Evolutionary conservation across 257 asterid species (phyloP).

Genomic region (Jacaranda mimosifolia): DNA sequence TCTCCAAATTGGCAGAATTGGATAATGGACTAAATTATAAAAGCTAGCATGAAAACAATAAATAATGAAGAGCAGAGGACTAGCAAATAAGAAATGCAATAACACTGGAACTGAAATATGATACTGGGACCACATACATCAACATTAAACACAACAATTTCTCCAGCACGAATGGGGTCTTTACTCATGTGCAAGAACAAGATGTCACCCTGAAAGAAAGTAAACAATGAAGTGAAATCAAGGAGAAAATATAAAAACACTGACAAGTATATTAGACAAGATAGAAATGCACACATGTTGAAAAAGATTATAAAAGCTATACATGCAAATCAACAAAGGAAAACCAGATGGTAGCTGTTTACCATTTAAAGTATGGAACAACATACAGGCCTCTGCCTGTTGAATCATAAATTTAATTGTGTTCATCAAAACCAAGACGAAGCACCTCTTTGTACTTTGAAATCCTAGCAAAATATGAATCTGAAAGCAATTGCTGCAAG

Average conservation of each 20-base stretch:
- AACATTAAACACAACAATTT: conserved; percentile 94
- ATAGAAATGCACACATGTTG: neutral
- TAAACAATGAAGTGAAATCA: conserved; percentile 20
- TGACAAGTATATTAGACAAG: neutral
- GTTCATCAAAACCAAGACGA: neutral
- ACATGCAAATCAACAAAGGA: conserved; percentile 24
- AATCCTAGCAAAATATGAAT: neutral
- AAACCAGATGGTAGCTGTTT: conserved; percentile 27
- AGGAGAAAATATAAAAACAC: neutral
- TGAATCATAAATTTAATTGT: neutral
- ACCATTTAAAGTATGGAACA: neutral
- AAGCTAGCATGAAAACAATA: neutral
- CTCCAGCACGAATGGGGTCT: conserved; percentile 99
- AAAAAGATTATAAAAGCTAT: neutral
- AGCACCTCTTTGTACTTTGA: too few relatives aligned
- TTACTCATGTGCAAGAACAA: conserved; percentile 95
- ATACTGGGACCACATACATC: conserved; percentile 65
- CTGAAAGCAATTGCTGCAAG: conserved; percentile 2
- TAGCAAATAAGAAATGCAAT: conserved; percentile 20
- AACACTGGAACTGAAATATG: neutral
- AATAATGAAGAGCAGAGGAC: conserved; percentile 21
- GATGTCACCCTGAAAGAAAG: conserved; percentile 92
- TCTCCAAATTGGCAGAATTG: conserved; percentile 14
- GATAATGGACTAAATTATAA: neutral
- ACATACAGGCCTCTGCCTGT: neutral